These are phyloP conservation scores for Arthrobotrys sinensis DNA, from an alignment of 2,329 filamentous ascomycete species.

Conservation along the genomic window DNA sequence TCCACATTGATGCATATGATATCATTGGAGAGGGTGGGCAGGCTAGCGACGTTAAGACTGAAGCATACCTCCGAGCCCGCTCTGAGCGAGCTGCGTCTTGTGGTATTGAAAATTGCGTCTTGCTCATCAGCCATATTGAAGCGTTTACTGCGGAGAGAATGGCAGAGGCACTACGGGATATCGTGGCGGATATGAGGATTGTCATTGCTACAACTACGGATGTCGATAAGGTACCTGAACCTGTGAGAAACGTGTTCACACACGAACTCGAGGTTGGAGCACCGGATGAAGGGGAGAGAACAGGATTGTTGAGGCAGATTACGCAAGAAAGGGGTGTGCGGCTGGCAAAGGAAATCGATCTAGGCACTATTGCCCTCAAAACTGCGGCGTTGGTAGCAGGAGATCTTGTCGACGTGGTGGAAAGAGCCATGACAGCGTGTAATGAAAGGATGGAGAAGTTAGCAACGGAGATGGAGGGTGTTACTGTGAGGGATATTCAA, in stretches of 20 bases:
- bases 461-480: conserved; percentile 70
- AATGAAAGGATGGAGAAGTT: conserved; percentile 82
- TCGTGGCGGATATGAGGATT: conserved; percentile 83
- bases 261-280: conserved; percentile 95
- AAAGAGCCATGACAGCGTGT: conserved; percentile 85
- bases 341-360: conserved; percentile 86
- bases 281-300: conserved; percentile 91
- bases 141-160: conserved; percentile 92
- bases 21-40: conserved; percentile 91
- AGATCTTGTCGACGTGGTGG: conserved; percentile 93
- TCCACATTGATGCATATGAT: conserved; percentile 91
- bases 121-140: conserved; percentile 92
- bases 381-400: conserved; percentile 95
- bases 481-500: conserved; percentile 86
- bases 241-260: conserved; percentile 88
- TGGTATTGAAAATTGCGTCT: conserved; percentile 83
- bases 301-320: conserved; percentile 85
- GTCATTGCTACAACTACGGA: conserved; percentile 95
- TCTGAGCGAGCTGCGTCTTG: conserved; percentile 91
- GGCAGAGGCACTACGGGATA: conserved; percentile 83
- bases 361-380: conserved; percentile 89
- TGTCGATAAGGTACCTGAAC: conserved; percentile 90
- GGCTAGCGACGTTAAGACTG: conserved; percentile 93
- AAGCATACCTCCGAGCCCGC: conserved; percentile 87
- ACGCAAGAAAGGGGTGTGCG: conserved; percentile 81